Evolutionary conservation across 1,139 yeast genomes (phyloP).

Genomic region (Blastobotrys capitulatus): DNA sequence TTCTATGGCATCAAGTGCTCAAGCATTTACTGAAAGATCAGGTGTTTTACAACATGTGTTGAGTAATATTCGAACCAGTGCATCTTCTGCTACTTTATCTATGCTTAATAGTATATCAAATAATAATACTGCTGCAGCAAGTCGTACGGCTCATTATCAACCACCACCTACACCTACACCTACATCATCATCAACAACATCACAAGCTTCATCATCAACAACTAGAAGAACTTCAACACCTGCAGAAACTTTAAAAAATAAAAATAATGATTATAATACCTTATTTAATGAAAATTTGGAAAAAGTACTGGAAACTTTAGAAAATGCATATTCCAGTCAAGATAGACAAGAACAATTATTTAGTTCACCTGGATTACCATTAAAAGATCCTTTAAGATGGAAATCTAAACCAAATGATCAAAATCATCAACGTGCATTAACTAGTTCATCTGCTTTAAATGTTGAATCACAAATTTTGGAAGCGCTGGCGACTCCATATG

Average conservation of each 20-base stretch:
- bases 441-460: conserved; percentile 24
- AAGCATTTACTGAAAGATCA: conserved; percentile 8
- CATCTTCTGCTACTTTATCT: conserved; percentile 28
- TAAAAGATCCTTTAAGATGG: neutral
- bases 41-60: conserved; percentile 12
- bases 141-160: conserved; percentile 4
- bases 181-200: neutral
- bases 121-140: conserved; percentile 1
- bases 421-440: conserved; percentile 19
- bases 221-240: neutral
- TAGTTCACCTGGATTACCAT: conserved; percentile 4
- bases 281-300: conserved; percentile 9
- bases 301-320: conserved; percentile 11
- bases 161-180: neutral
- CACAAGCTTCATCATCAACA: neutral
- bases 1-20: conserved; percentile 7
- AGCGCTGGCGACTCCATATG: conserved; percentile 29
- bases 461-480: conserved; percentile 32
- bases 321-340: conserved; percentile 8
- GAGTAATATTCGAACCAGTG: conserved; percentile 22
- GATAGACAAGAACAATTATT: conserved; percentile 7
- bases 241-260: neutral
- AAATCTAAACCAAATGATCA: neutral
- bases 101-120: conserved; percentile 20
- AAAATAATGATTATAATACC: neutral